Percentiles rank a stretch among this genome's conserved stretches.
These are phyloP conservation scores for Verbascum thapsus DNA, from an alignment of 257 asterid genomes.

Conservation along the genomic window DNA sequence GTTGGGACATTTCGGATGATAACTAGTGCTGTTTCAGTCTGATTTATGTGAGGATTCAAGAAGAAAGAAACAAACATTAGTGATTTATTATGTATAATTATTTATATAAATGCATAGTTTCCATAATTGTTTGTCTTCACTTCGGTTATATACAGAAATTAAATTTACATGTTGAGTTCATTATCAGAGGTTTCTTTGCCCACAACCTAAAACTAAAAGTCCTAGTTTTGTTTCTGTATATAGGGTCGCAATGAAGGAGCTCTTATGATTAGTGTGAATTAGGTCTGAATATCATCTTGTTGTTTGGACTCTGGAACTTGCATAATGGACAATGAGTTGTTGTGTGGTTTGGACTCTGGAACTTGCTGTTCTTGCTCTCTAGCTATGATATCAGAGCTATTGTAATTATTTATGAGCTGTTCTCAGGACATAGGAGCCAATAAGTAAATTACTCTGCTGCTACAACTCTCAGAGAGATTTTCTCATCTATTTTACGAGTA, in stretches of 20 bases:
- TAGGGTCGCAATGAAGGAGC: not conserved
- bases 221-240: not conserved
- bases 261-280: not conserved
- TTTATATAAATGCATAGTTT: no score
- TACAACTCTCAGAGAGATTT: no score
- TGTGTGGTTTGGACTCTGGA: no score
- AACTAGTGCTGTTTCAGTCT: not conserved
- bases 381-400: not conserved
- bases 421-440: no score
- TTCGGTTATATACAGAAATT: not conserved
- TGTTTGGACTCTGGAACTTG: no score
- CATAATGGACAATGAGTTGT: no score
- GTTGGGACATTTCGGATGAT: not conserved
- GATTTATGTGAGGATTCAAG: constrained; percentile 4
- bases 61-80: not conserved
- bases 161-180: not conserved
- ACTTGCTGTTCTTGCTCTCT: no score
- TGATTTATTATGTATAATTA: no score
- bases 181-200: not conserved
- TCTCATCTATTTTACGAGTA: no score
- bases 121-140: no score
- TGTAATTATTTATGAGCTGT: not conserved
- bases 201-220: not conserved
- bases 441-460: not conserved
- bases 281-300: no score